Conservation (phyloP, 2,329 filamentous ascomycete species). For the Huntiella omanensis region DNA sequence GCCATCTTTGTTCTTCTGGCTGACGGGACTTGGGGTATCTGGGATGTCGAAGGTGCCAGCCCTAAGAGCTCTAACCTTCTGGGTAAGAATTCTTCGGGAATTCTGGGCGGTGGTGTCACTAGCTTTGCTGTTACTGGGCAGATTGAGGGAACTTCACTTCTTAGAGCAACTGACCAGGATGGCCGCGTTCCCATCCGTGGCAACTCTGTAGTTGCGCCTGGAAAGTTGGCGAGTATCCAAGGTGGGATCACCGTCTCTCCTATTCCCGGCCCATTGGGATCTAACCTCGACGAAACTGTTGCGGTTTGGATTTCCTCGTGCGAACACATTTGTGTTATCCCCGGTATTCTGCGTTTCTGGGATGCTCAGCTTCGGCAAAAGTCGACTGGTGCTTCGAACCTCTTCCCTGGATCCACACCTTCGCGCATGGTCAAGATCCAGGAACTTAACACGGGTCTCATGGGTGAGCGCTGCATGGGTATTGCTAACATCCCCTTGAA, state of each 20-base stretch:
- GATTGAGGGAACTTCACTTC: slow-evolving; percentile 38
- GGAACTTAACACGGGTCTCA: slow-evolving; percentile 32
- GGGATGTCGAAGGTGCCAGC: slow-evolving; percentile 43
- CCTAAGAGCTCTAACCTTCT: slow-evolving; percentile 28
- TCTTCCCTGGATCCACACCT: slow-evolving; percentile 36
- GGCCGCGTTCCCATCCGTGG: slow-evolving; percentile 18
- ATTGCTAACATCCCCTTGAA: slow-evolving; percentile 23
- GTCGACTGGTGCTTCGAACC: slow-evolving; percentile 30
- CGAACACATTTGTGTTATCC: slow-evolving; percentile 38
- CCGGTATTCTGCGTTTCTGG: slow-evolving; percentile 37
- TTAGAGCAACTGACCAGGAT: slow-evolving; percentile 24
- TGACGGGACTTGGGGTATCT: slow-evolving; percentile 49
- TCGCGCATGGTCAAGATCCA: slow-evolving; percentile 36
- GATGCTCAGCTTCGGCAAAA: slow-evolving; percentile 36
- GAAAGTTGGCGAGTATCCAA: slow-evolving; percentile 31
- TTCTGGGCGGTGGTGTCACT: slow-evolving; percentile 39
- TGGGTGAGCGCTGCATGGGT: slow-evolving; percentile 37
- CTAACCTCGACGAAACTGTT: slow-evolving; percentile 32
- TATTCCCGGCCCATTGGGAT: slow-evolving; percentile 23
- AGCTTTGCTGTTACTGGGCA: slow-evolving; percentile 39
- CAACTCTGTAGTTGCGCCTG: slow-evolving; percentile 25
- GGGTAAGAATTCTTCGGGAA: slow-evolving; percentile 30
- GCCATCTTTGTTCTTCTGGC: slow-evolving; percentile 39
- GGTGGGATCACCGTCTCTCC: slow-evolving; percentile 33
- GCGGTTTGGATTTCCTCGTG: slow-evolving; percentile 37